These are phyloP conservation scores for Talaromyces liani DNA, from an alignment of 495 filamentous ascomycete species.

Conservation along the genomic window DNA sequence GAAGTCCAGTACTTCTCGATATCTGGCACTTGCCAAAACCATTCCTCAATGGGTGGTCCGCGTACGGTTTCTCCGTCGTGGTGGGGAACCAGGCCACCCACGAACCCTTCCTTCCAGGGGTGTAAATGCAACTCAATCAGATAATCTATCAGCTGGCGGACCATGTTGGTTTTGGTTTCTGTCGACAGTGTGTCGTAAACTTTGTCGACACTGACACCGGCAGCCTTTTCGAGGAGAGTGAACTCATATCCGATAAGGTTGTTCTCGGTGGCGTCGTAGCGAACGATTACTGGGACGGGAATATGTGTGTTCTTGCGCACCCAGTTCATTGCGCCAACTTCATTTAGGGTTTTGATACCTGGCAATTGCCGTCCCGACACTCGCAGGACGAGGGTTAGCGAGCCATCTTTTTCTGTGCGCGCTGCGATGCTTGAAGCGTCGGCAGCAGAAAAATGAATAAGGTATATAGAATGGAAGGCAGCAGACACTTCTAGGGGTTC, in stretches of 20 bases:
- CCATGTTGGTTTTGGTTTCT: constrained; percentile 10
- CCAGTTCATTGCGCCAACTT: constrained; percentile 26
- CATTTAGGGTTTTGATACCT: constrained; percentile 27
- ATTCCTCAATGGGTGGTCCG: constrained; percentile 22
- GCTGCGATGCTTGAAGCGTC: background rate
- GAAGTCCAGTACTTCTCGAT: constrained; percentile 17
- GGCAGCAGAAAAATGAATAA: background rate
- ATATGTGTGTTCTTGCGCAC: constrained; percentile 19
- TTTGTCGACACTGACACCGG: constrained; percentile 18
- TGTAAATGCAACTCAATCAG: constrained; percentile 22
- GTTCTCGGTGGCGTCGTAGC: constrained; percentile 16
- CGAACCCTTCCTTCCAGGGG: constrained; percentile 11
- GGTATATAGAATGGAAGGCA: constrained; percentile 5
- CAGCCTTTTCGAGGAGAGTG: constrained; percentile 18
- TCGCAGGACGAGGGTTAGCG: constrained; percentile 21
- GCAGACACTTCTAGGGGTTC: background rate
- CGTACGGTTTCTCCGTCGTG: background rate
- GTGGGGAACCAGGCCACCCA: constrained; percentile 16
- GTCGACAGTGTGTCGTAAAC: constrained; percentile 19
- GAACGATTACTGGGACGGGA: constrained; percentile 20
- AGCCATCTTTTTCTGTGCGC: background rate
- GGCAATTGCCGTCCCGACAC: constrained; percentile 25
- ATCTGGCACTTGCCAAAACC: constrained; percentile 23
- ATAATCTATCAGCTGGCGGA: constrained; percentile 22
- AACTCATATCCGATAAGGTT: constrained; percentile 27